Percentiles rank a stretch among this genome's conserved stretches.
These are phyloP conservation scores for Porogramme epimiltina DNA, from an alignment of 1,284 basidiomycete genomes.

Conservation along the genomic window DNA sequence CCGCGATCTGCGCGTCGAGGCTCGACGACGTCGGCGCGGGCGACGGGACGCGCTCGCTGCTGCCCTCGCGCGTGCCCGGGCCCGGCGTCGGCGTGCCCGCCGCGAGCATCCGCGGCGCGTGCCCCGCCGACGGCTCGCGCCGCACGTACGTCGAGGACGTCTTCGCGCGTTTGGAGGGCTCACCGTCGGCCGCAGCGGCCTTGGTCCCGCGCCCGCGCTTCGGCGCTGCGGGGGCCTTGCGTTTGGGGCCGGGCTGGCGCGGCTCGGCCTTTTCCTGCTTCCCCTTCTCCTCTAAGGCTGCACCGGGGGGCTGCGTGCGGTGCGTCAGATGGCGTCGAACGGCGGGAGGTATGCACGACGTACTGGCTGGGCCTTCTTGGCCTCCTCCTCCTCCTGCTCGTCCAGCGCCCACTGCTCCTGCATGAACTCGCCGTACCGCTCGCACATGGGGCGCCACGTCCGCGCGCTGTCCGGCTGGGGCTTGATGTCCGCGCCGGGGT, in stretches of 20 bases:
- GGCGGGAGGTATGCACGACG: not conserved
- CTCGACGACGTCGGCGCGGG: slow-evolving; percentile 51
- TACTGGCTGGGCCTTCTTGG: slow-evolving; percentile 36
- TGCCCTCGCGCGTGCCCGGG: slow-evolving; percentile 5
- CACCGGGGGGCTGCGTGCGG: not conserved
- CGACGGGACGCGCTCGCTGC: slow-evolving; percentile 39
- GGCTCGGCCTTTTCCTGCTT: slow-evolving; percentile 26
- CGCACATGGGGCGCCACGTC: slow-evolving; percentile 76
- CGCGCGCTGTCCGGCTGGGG: slow-evolving; percentile 30
- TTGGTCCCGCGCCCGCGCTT: slow-evolving; percentile 23
- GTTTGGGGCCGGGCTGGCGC: slow-evolving; percentile 25
- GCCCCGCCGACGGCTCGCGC: slow-evolving; percentile 1
- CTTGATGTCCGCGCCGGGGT: slow-evolving; percentile 33
- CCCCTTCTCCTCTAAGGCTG: slow-evolving; percentile 11
- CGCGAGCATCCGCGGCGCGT: slow-evolving; percentile 25
- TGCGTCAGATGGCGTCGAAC: not conserved
- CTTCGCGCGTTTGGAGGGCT: slow-evolving; percentile 17
- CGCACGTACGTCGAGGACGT: slow-evolving; percentile 7
- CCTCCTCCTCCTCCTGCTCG: slow-evolving; percentile 63
- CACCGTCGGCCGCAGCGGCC: not conserved
- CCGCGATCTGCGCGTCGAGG: slow-evolving; percentile 37
- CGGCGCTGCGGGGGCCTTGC: slow-evolving; percentile 28
- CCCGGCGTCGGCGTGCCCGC: slow-evolving; percentile 8
- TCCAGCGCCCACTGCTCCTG: slow-evolving; percentile 77
- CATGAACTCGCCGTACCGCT: slow-evolving; percentile 81